phyloP scores from a whole-genome alignment of 2,329 filamentous ascomycete genomes.

The Ophiosphaerella narmari region DNA sequence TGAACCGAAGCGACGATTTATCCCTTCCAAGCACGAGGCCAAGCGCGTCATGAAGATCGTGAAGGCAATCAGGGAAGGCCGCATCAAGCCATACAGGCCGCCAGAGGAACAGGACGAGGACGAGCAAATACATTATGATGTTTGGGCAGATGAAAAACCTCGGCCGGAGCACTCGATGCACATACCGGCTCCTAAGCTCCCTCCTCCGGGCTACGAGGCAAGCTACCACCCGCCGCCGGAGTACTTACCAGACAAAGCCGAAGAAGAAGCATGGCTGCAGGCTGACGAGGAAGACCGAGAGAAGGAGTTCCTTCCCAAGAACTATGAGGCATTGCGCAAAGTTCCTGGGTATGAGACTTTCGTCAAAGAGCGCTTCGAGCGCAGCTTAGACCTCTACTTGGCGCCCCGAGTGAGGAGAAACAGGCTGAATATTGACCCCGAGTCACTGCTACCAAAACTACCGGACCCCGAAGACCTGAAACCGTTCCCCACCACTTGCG shows the following conservation, averaged over 20 bases:
- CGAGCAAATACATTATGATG: constrained; percentile 77
- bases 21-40: constrained; percentile 95
- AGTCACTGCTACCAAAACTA: constrained; percentile 87
- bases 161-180: constrained; percentile 89
- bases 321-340: constrained; percentile 82
- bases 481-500: constrained; percentile 90
- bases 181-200: constrained; percentile 88
- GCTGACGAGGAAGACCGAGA: constrained; percentile 88
- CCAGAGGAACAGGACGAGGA: constrained; percentile 75
- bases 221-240: constrained; percentile 96
- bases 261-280: constrained; percentile 83
- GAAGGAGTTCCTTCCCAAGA: constrained; percentile 82
- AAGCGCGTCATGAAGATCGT: constrained; percentile 98
- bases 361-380: constrained; percentile 94
- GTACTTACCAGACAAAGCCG: constrained; percentile 85
- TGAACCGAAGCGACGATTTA: constrained; percentile 92
- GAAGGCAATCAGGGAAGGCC: constrained; percentile 89
- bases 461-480: constrained; percentile 91
- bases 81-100: constrained; percentile 87
- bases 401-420: constrained; percentile 90
- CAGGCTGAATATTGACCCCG: constrained; percentile 94
- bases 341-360: constrained; percentile 90
- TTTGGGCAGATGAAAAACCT: constrained; percentile 92
- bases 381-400: constrained; percentile 92
- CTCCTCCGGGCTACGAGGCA: constrained; percentile 91